A percentile compares a stretch with the other conserved stretches of the same genome.
Evolutionary conservation across 768 basidiomycete species (phyloP).

Genomic region (Mycena polygramma): DNA sequence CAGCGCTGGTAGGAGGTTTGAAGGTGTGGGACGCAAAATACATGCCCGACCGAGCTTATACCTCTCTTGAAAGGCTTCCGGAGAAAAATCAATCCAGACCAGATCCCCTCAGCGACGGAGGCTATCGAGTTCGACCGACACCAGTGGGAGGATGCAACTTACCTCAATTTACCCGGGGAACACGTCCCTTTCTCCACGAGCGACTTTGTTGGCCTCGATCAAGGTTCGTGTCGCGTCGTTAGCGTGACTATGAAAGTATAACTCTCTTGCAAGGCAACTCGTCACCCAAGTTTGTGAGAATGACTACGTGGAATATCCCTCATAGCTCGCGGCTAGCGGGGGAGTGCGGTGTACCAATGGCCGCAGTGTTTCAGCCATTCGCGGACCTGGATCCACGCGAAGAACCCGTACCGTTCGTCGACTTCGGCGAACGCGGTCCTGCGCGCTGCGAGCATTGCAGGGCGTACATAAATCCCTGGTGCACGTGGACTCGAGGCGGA

Average conservation of each 20-base stretch:
- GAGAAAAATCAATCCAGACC: conserved; percentile 85
- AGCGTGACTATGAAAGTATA: not conserved
- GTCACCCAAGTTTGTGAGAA: conserved; percentile 89
- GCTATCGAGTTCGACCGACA: conserved; percentile 83
- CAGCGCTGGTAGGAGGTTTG: conserved; percentile 67
- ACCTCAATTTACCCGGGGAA: conserved; percentile 66
- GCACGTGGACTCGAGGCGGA: conserved; percentile 85
- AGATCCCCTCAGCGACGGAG: conserved; percentile 93
- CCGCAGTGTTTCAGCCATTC: conserved; percentile 91
- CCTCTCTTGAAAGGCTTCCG: conserved; percentile 65
- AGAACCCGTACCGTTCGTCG: conserved; percentile 83
- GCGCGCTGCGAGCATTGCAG: conserved; percentile 88
- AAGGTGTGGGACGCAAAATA: conserved; percentile 49
- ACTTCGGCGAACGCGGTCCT: conserved; percentile 79
- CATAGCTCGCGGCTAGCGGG: conserved; percentile 81
- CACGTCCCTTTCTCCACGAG: conserved; percentile 89
- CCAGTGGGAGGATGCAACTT: conserved; percentile 80
- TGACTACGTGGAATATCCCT: conserved; percentile 93
- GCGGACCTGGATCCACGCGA: conserved; percentile 84
- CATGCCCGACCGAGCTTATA: conserved; percentile 12
- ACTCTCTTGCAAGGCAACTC: conserved; percentile 73
- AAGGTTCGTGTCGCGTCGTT: conserved; percentile 61
- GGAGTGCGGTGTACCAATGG: conserved; percentile 88
- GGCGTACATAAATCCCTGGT: conserved; percentile 96
- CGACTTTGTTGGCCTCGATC: conserved; percentile 91